A percentile compares a stretch with the other conserved stretches of the same genome.
Evolutionary conservation across 176 grass and related monocot species (phyloP).

Genomic region (Cenchrus purpureus): DNA sequence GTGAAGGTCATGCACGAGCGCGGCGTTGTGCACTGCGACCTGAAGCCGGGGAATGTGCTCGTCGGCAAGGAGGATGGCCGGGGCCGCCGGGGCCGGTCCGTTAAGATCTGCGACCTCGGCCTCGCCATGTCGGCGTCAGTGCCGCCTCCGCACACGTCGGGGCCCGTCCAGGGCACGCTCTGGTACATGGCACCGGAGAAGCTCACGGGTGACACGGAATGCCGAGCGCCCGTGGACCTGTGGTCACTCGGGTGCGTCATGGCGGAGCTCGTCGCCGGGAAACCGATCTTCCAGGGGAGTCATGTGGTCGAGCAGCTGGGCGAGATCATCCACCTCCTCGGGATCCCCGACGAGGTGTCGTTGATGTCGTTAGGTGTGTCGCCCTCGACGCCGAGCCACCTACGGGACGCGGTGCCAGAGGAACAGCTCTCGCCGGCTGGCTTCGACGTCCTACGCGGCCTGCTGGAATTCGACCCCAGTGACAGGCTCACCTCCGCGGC

Average conservation of each 20-base stretch:
- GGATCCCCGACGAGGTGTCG: not conserved
- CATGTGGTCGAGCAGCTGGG: not conserved
- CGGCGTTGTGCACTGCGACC: not conserved
- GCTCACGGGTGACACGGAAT: not conserved
- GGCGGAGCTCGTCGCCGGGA: not conserved
- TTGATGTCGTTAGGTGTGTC: too few species aligned
- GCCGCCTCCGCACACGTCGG: not conserved
- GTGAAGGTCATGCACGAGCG: not conserved
- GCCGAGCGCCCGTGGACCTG: not conserved
- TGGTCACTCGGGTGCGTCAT: not conserved
- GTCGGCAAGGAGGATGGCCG: not conserved
- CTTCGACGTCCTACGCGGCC: slow-evolving; percentile 4
- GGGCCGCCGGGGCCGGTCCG: too few species aligned
- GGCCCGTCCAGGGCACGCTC: not conserved
- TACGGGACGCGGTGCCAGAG: not conserved
- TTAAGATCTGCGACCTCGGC: not conserved
- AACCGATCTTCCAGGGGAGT: not conserved
- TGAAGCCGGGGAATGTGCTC: not conserved
- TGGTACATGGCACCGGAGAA: slow-evolving; percentile 6
- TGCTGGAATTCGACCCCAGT: not conserved
- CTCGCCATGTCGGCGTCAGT: not conserved
- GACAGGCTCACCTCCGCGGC: not conserved
- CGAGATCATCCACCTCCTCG: not conserved
- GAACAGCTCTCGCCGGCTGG: not conserved
- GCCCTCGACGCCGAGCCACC: not conserved